Percentiles rank a stretch among this genome's conserved stretches.
phyloP scores from a whole-genome alignment of 2,329 filamentous ascomycete species.

The Fusarium bactridioides region DNA sequence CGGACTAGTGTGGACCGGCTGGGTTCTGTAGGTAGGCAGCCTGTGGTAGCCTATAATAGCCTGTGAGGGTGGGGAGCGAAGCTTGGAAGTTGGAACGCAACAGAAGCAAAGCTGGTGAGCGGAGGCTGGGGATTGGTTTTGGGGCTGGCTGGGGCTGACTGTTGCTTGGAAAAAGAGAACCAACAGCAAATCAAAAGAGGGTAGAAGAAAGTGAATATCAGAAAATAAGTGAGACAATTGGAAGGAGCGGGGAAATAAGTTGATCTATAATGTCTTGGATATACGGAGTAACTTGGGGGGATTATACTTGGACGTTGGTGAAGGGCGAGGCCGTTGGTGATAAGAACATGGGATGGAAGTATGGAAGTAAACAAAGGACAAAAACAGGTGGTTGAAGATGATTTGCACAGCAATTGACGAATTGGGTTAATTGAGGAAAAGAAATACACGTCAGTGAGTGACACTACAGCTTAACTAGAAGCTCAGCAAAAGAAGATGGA shows the following conservation, averaged over 20 bases:
- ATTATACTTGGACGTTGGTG: not conserved
- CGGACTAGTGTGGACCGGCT: slow-evolving; percentile 25
- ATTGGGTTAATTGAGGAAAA: not conserved
- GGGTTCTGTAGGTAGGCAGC: not conserved
- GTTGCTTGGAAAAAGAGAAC: not conserved
- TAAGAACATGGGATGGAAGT: not conserved
- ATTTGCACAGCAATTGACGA: not conserved
- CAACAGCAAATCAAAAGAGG: slow-evolving; percentile 6
- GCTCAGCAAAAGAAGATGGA: not conserved
- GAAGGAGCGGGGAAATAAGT: slow-evolving; percentile 26
- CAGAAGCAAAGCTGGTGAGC: slow-evolving; percentile 23
- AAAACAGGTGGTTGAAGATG: slow-evolving; percentile 1
- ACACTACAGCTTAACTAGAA: not conserved
- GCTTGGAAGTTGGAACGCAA: slow-evolving; percentile 37
- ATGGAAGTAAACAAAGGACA: slow-evolving; percentile 28
- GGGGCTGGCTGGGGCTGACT: slow-evolving; percentile 12
- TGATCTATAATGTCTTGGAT: slow-evolving; percentile 30
- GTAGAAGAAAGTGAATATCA: not conserved
- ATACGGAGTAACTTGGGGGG: not conserved
- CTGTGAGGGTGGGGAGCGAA: slow-evolving; percentile 9
- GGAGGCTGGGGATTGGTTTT: slow-evolving; percentile 24
- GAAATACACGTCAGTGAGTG: not conserved
- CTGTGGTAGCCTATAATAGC: not conserved
- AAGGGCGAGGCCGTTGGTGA: slow-evolving; percentile 5
- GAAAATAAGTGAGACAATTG: slow-evolving; percentile 22